Base-by-base conservation (phyloP, 306 rosid species). In the Amphicarpaea edgeworthii region DNA sequence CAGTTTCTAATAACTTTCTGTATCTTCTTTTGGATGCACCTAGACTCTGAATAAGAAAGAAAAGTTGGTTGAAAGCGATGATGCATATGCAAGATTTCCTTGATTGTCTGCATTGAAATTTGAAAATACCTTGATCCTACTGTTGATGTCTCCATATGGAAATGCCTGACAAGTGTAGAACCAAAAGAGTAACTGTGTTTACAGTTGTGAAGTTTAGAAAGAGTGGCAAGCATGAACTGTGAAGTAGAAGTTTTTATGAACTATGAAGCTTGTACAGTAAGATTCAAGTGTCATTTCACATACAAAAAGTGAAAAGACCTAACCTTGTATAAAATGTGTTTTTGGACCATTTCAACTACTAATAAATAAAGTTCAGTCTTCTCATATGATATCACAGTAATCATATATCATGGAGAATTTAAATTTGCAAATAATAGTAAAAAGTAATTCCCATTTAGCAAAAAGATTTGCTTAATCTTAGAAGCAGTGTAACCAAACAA, bases 241-340 rank as follows among this genome's bases (percentile, higher is more conserved):
- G 0, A 14, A 53, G 38, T 41, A 60, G 21, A 54, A 54, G 66
- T 76, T n/a, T n/a, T n/a, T n/a, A n/a, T n/a, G n/a, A n/a, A n/a
- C n/a, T n/a, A n/a, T n/a, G n/a, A n/a, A n/a, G n/a, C n/a, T n/a
- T n/a, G n/a, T n/a, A n/a, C n/a, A n/a, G n/a, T n/a, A n/a, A n/a
- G n/a, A n/a, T n/a, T 24, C 6, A 12, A 23, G 23, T 40, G 32
- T 43, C 59, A 16, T 41, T 42, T 73, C 30, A 42, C 68, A 55
- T 72, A 8, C 53, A 38, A 71, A 54, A 70, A 53, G 64, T 41
- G 21, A 71, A 54, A 70, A 53, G 64, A 9, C 49, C 20, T 17
- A 11, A 26, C 21, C n/a, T 73, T 9, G 49, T 46, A 63, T 49
- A 21, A 49, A 9, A 61, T 14, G 26, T 75, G 26, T 20, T 75